These are phyloP conservation scores for Trichoderma harzianum DNA, from an alignment of 2,329 filamentous ascomycete species.

Conservation along the genomic window DNA sequence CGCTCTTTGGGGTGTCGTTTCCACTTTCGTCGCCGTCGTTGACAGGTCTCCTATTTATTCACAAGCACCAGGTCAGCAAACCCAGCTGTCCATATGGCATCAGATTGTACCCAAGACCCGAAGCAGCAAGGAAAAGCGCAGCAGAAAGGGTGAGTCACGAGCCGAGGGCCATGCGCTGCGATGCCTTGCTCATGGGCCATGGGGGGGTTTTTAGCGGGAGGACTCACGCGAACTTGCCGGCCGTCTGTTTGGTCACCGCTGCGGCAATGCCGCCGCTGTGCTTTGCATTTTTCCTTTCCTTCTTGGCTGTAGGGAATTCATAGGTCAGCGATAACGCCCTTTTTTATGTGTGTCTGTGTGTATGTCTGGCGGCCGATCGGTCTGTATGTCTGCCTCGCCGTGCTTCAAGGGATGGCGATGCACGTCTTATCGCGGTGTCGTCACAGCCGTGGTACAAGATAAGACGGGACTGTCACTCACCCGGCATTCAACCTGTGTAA, in stretches of 20 bases:
- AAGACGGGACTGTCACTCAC: slow-evolving; percentile 16
- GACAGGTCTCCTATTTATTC: slow-evolving; percentile 21
- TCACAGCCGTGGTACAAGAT: slow-evolving; percentile 10
- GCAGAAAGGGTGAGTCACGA: slow-evolving; percentile 27
- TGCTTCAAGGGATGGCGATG: slow-evolving; percentile 1
- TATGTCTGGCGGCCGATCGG: not conserved
- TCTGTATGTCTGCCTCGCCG: not conserved
- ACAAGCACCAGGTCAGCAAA: slow-evolving; percentile 23
- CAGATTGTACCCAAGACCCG: not conserved
- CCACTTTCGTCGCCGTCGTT: slow-evolving; percentile 30
- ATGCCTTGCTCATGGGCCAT: slow-evolving; percentile 5
- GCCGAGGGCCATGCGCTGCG: slow-evolving; percentile 18
- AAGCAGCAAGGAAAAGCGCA: not conserved
- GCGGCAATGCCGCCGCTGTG: slow-evolving; percentile 51
- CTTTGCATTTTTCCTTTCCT: slow-evolving; percentile 54
- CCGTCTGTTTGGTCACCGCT: slow-evolving; percentile 51
- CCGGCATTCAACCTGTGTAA: slow-evolving; percentile 19
- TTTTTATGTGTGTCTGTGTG: not conserved
- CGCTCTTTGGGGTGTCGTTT: slow-evolving; percentile 36
- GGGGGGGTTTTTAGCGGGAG: slow-evolving; percentile 3
- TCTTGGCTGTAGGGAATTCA: slow-evolving; percentile 32
- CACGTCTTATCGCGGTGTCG: slow-evolving; percentile 12
- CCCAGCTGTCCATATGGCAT: slow-evolving; percentile 9
- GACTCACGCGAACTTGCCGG: slow-evolving; percentile 51
- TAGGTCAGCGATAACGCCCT: not conserved